phyloP scores from a whole-genome alignment of 164 flowering plant species.

The Pachysandra terminalis region DNA sequence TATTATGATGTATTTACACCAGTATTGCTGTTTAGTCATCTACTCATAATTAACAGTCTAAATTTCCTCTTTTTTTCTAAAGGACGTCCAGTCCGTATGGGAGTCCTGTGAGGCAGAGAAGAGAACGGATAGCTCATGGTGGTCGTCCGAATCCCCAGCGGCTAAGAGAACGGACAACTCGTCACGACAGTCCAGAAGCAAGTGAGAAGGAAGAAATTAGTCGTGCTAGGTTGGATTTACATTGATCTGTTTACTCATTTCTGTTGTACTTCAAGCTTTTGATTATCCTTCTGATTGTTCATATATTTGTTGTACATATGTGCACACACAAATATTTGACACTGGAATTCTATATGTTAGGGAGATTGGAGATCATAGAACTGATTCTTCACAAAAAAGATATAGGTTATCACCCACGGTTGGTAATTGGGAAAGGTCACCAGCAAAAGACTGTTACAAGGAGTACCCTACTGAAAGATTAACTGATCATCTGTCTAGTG shows the following conservation, averaged over 20 bases:
- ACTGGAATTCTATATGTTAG: slow-evolving; percentile 25
- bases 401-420: slow-evolving; percentile 21
- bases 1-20: neutral
- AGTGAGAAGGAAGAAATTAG: slow-evolving; percentile 25
- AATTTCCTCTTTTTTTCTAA: slow-evolving; percentile 9
- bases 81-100: slow-evolving; percentile 29
- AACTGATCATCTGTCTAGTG: slow-evolving; percentile 15
- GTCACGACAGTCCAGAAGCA: slow-evolving; percentile 26
- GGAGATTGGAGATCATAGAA: slow-evolving; percentile 21
- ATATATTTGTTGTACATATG: neutral
- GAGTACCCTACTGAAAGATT: slow-evolving; percentile 25
- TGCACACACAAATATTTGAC: too few relatives aligned
- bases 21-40: neutral
- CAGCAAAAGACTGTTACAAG: slow-evolving; percentile 18
- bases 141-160: slow-evolving; percentile 27
- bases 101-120: slow-evolving; percentile 33
- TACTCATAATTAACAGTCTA: neutral
- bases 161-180: slow-evolving; percentile 23
- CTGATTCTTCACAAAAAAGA: slow-evolving; percentile 23
- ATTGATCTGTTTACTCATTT: neutral
- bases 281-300: neutral
- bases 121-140: slow-evolving; percentile 17
- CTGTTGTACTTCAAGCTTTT: neutral
- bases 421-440: slow-evolving; percentile 19
- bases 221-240: slow-evolving; percentile 32